These are phyloP conservation scores for Chaetoceros muelleri DNA, from an alignment of 108 stramenopile genomes.

Conservation along the genomic window DNA sequence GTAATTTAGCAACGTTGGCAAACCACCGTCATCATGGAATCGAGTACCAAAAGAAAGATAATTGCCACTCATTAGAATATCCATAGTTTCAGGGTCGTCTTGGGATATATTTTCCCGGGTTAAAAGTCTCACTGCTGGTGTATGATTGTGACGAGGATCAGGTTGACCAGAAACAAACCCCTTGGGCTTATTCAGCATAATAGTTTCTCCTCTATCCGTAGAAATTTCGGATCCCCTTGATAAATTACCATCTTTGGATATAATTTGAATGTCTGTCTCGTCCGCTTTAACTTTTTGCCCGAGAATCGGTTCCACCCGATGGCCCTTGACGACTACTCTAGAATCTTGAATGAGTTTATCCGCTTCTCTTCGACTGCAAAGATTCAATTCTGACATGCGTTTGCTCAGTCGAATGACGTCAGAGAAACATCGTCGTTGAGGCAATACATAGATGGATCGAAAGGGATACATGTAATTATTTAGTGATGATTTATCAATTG, in stretches of 20 bases:
- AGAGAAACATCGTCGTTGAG: too few species aligned
- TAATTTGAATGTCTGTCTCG: slow-evolving; percentile 19
- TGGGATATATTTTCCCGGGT: slow-evolving; percentile 15
- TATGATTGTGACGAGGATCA: slow-evolving; percentile 32
- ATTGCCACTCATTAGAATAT: slow-evolving; percentile 3
- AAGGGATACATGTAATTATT: too few species aligned
- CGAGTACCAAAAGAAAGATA: slow-evolving; percentile 7
- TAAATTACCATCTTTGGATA: slow-evolving; percentile 9
- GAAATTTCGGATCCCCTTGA: slow-evolving; percentile 13
- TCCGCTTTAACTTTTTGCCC: slow-evolving; percentile 34
- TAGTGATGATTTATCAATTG: too few species aligned
- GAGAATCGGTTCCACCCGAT: slow-evolving; percentile 15
- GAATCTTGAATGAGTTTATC: slow-evolving; percentile 40
- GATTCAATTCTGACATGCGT: slow-evolving; percentile 54
- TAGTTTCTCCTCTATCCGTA: slow-evolving; percentile 18
- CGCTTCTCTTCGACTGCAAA: slow-evolving; percentile 67
- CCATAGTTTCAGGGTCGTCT: slow-evolving; percentile 1
- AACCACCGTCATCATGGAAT: background rate
- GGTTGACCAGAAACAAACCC: slow-evolving; percentile 72
- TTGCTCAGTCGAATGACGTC: slow-evolving; percentile 50
- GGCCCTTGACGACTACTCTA: slow-evolving; percentile 27
- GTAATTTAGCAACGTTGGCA: slow-evolving; percentile 29
- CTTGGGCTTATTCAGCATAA: slow-evolving; percentile 73
- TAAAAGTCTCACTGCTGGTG: slow-evolving; percentile 46
- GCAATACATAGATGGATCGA: too few species aligned